Base-by-base conservation (phyloP, 2,329 filamentous ascomycete genomes). In the Clarireedia homoeocarpa region DNA sequence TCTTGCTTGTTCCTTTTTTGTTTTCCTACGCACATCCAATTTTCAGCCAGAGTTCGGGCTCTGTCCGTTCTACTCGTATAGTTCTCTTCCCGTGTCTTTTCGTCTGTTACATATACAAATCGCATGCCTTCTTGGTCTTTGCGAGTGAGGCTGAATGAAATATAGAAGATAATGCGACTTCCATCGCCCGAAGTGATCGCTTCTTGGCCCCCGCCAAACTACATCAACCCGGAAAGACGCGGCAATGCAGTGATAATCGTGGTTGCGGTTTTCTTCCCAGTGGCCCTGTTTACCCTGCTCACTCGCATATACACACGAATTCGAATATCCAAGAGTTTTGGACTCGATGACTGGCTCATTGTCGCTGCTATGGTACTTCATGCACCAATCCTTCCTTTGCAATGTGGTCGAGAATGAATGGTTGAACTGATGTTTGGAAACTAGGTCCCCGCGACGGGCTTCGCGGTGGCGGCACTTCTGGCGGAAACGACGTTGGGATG, bases 241-340 rank as follows among this genome's bases (percentile, higher is more conserved):
- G 74, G 74, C 6, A 70, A 73, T 62, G 71, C 63, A 27, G 71
- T 73, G 17, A 65, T 77, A n/a, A 67, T 76, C n/a, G 65, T 74
- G 4, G 71, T 73, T 34, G 61, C 74, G 2, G 58, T 75, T 2
- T 66, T 75, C 24, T 65, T 73, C 15, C 61, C 61, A 5, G 39
- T 77, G 2, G 71, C 73, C 1, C 66, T 73, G 7, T 24, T 73
- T 1, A 64, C 75, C 1, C 73, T 75, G 49, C 52, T 62, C 14
- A 69, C 75, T 34, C 72, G 77, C 17, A 65, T 79, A 46, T 79
- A 73, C 65, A 75, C 76, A 14, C 70, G 77, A n/a, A 34, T 76
- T 2, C 63, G 63, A 10, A 70, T 79, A 26, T 73, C 73, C 9
- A 74, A 69, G 59, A 77, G 73, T 24, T 68, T 72, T 30, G 77